Evolutionary conservation across 768 basidiomycete genomes (phyloP).

Genomic region (Phylloporus scabripes): DNA sequence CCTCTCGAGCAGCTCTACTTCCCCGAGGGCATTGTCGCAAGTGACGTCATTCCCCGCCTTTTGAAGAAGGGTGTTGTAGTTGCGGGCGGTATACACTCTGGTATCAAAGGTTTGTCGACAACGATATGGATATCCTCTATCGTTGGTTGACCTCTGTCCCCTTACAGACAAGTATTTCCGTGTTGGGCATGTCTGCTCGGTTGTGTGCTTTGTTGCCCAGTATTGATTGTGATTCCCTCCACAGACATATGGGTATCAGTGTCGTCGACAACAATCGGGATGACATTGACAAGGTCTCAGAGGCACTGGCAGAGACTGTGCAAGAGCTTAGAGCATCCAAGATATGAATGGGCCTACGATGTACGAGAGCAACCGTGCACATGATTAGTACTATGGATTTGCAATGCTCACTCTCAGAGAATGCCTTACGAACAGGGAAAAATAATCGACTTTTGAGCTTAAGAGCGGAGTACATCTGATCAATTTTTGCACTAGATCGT

Average conservation of each 20-base stretch:
- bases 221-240: neutral
- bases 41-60: slow-evolving; percentile 74
- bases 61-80: slow-evolving; percentile 68
- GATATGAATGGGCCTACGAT: neutral
- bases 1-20: slow-evolving; percentile 55
- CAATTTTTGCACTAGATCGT: neutral
- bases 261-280: slow-evolving; percentile 64
- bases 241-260: slow-evolving; percentile 87
- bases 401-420: neutral
- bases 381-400: no score
- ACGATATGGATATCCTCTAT: neutral
- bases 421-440: neutral
- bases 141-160: slow-evolving; percentile 3
- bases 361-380: neutral
- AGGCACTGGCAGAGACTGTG: slow-evolving; percentile 57
- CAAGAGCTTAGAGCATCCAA: slow-evolving; percentile 29
- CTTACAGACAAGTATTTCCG: slow-evolving; percentile 81
- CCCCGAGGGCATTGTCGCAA: slow-evolving; percentile 72
- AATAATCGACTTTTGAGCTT: neutral
- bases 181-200: slow-evolving; percentile 53
- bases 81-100: slow-evolving; percentile 83
- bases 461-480: no score
- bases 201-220: neutral
- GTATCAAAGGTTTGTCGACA: slow-evolving; percentile 61
- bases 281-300: slow-evolving; percentile 70